Evolutionary conservation across 1,284 basidiomycete genomes (phyloP).

Genomic region (Malassezia restricta): DNA sequence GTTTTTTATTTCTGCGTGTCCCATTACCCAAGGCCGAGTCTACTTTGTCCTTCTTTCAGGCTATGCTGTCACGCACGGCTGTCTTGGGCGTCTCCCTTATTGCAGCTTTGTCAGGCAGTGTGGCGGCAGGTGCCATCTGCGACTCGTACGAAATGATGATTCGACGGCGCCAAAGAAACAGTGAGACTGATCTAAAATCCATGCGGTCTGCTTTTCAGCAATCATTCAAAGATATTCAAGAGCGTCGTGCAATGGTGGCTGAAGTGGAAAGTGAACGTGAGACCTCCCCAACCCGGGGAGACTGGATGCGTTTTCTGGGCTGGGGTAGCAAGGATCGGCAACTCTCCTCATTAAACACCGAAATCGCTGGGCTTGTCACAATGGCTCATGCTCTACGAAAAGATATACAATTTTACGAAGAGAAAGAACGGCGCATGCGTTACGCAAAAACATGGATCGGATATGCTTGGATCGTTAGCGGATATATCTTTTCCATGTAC

Average conservation of each 20-base stretch:
- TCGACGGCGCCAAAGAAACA: background rate
- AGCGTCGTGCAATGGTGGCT: slow-evolving; percentile 17
- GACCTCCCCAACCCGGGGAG: background rate
- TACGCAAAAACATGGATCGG: slow-evolving; percentile 43
- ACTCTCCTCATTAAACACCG: slow-evolving; percentile 41
- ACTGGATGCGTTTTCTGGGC: slow-evolving; percentile 14
- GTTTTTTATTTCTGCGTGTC: slow-evolving; percentile 34
- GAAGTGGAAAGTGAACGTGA: slow-evolving; percentile 3
- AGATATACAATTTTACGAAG: slow-evolving; percentile 41
- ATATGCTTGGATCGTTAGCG: slow-evolving; percentile 35
- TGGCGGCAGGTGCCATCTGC: slow-evolving; percentile 47
- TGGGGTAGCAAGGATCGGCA: slow-evolving; percentile 25
- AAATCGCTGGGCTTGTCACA: slow-evolving; percentile 46
- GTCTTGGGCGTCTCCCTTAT: slow-evolving; percentile 48
- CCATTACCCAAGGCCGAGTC: slow-evolving; percentile 28
- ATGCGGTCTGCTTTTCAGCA: slow-evolving; percentile 22
- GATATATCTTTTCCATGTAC: slow-evolving; percentile 47
- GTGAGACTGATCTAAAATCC: slow-evolving; percentile 14
- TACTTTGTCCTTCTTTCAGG: slow-evolving; percentile 17
- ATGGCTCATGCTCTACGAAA: slow-evolving; percentile 46
- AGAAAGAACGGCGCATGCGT: slow-evolving; percentile 39
- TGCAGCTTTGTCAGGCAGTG: slow-evolving; percentile 47
- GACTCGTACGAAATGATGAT: slow-evolving; percentile 46
- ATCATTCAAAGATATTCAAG: slow-evolving; percentile 23
- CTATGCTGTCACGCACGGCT: slow-evolving; percentile 41